Base-by-base conservation (phyloP, 495 filamentous ascomycete species). In the Lepraria neglecta region DNA sequence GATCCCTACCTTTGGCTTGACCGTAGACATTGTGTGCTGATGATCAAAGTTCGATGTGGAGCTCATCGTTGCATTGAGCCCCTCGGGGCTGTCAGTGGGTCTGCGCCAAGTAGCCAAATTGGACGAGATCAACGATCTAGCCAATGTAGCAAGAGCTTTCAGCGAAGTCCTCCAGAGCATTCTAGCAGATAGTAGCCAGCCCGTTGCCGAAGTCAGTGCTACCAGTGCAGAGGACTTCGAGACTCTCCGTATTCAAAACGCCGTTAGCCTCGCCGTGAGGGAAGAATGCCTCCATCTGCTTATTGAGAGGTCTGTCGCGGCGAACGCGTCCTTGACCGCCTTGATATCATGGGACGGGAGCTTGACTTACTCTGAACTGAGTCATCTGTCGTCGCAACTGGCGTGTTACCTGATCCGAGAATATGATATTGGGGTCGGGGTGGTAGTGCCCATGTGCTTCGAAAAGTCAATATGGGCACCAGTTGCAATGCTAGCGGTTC, bases 401-500 rank as follows among this genome's bases (percentile, higher is more conserved):
- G 82, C 82, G 4, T 67, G 76, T 66, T 83, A 10, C 70, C 75
- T 31, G 69, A 71, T 58, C 30, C 38, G 38, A 14, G 38, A 61
- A 73, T 78, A 50, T 51, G 78, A 80, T 2, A 75, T 82, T 30
- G 72, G 76, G 3, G 72, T 77, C 2, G 80, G 79, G 67, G 67
- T 66, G 28, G 67, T 78, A 27, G 80, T 85, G 51, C 77, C 75
- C 4, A 69, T 83, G 19, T 82, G 76, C 63, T 84, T 84, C 46
- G 78, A 85, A 58, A 86, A 85, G 70, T 82, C 81, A 14, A 75
- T 80, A 67, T 85, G 81, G 81, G 75, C 81, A 40, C 65, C 77
- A 4, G 76, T 86, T 24, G 75, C 81, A 30, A 78, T 83, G 70
- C 72, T 84, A 47, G 81, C 76, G 27, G 78, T 86, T 24, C 66